Evolutionary conservation across 2,329 filamentous ascomycete species (phyloP), one percentile per base, ranked within the genome.

Genomic region (Cladophialophora chaetospira): DNA sequence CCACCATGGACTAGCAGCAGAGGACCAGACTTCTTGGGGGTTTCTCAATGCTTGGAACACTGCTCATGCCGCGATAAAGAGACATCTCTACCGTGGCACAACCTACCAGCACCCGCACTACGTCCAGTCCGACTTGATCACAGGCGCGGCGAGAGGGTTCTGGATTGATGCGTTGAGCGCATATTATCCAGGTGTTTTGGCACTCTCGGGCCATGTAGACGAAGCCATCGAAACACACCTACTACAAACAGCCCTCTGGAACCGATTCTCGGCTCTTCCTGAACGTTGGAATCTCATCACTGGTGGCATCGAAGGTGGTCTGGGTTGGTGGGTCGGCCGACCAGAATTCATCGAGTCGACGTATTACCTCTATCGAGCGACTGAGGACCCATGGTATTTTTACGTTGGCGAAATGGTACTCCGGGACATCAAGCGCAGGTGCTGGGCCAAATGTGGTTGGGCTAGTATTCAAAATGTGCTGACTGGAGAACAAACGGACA

Each of bases 291-390:
- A 93, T 36, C 85, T 94, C 48, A 84, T 85, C 48, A 89, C 91
- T 21, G 88, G 88, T 25, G 86, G 87, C 52, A 87, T 97, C 44
- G 94, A 97, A 69, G 86, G 87, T 15, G 90, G 91, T 8, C 83
- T 97, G 23, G 85, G 88, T 9, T 97, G 94, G 91, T 99, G 95
- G 89, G 91, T 91, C 9, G 90, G 95, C 19, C 85, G 94, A 21
- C 94, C 94, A 4, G 94, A 99, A 71, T 97, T 97, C 69, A 91
- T 97, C 65, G 94, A 99, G 73, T 97, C 91, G 1, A 96, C 89
- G 0, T 99, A 96, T 74, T 90, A 97, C 69, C 78, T 99, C n/a
- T 97, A 95, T 71, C 87, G 89, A 48, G 92, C 93, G 1, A 97
- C 94, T 0, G 84, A 87, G 66, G 94, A 99, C 71, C 92, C 92